These are phyloP conservation scores for Anthostomella pinea DNA, from an alignment of 2,329 filamentous ascomycete species.

Conservation along the genomic window DNA sequence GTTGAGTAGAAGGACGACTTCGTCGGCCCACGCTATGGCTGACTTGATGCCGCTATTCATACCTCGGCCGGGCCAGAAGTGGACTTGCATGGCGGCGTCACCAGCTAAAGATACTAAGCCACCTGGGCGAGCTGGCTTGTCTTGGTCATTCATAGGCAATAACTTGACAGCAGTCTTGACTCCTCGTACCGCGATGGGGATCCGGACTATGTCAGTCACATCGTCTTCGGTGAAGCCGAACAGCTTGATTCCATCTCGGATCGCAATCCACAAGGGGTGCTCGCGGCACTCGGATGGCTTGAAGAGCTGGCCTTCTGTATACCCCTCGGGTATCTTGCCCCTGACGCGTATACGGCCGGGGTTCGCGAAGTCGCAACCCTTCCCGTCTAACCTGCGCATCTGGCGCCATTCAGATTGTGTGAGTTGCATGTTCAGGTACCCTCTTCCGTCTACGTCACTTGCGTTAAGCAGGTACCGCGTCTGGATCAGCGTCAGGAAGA, in stretches of 20 bases:
- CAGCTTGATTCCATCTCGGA: constrained; percentile 35
- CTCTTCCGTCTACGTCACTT: constrained; percentile 32
- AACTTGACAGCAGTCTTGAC: constrained; percentile 32
- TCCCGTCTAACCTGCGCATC: constrained; percentile 31
- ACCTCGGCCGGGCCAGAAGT: constrained; percentile 37
- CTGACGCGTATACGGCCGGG: constrained; percentile 30
- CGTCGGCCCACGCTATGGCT: constrained; percentile 34
- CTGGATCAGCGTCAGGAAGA: constrained; percentile 36
- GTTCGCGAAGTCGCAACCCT: constrained; percentile 33
- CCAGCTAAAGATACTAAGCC: constrained; percentile 34
- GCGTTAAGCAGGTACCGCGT: constrained; percentile 37
- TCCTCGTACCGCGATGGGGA: constrained; percentile 36
- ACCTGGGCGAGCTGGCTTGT: constrained; percentile 29
- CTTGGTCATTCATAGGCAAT: constrained; percentile 25
- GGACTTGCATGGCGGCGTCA: constrained; percentile 36
- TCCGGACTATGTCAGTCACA: constrained; percentile 36
- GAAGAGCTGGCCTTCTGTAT: constrained; percentile 31
- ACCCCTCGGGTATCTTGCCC: constrained; percentile 30
- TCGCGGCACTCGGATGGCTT: constrained; percentile 31
- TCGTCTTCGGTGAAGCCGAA: constrained; percentile 36
- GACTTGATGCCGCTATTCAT: constrained; percentile 37
- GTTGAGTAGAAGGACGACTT: constrained; percentile 34
- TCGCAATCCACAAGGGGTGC: constrained; percentile 31
- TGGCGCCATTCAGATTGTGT: constrained; percentile 36
- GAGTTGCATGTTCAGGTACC: constrained; percentile 37